These are phyloP conservation scores for Ambrosia hybrid DNA, from an alignment of 140 eudicot genomes.

Conservation along the genomic window DNA sequence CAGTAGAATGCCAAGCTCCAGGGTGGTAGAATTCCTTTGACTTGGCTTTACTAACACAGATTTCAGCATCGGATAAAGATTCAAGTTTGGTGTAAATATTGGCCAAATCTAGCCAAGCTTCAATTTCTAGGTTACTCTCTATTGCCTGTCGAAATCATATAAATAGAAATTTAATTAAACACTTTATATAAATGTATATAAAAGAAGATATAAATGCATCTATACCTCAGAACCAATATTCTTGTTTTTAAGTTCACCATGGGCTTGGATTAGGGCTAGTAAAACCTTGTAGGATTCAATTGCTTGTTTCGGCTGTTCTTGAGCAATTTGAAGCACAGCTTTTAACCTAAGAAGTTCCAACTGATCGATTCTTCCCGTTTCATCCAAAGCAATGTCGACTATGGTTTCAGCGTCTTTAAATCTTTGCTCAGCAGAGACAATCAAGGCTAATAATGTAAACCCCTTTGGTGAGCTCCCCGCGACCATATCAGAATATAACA, in stretches of 20 bases:
- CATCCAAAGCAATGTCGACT: conserved; percentile 78
- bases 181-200: background rate
- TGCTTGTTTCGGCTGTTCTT: conserved; percentile 81
- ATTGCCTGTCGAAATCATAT: conserved; percentile 29
- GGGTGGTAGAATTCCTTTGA: conserved; percentile 49
- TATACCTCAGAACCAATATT: conserved; percentile 46
- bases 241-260: conserved; percentile 28
- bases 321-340: conserved; percentile 79
- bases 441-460: conserved; percentile 64
- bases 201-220: background rate
- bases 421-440: conserved; percentile 80
- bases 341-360: conserved; percentile 75
- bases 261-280: conserved; percentile 64
- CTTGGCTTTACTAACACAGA: conserved; percentile 69
- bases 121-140: conserved; percentile 61
- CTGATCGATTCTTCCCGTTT: conserved; percentile 62
- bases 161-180: background rate
- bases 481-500: conserved; percentile 55
- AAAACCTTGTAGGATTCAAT: conserved; percentile 70
- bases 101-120: conserved; percentile 94
- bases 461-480: conserved; percentile 65
- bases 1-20: conserved; percentile 76
- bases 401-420: conserved; percentile 78
- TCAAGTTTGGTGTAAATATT: conserved; percentile 55
- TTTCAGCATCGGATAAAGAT: conserved; percentile 69